phyloP scores from a whole-genome alignment of 805 yeast genomes.

The Kluyveromyces wickerhamii region DNA sequence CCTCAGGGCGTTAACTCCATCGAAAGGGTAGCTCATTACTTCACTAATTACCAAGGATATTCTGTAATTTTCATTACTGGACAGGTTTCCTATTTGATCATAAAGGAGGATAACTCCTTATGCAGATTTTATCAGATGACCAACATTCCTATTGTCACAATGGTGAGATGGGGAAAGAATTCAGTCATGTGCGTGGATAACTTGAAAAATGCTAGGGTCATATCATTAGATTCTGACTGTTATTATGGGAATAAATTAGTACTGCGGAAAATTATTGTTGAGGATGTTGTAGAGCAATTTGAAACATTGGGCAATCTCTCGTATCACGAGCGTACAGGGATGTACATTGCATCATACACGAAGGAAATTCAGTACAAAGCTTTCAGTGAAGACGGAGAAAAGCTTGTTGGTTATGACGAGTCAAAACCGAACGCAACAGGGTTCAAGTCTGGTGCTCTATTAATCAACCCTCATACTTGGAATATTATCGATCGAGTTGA shows the following conservation, averaged over 20 bases:
- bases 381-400: constrained; percentile 65
- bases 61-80: constrained; percentile 68
- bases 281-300: constrained; percentile 28
- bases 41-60: constrained; percentile 49
- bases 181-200: constrained; percentile 64
- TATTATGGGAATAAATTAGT: constrained; percentile 59
- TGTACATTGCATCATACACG: constrained; percentile 55
- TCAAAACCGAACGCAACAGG: constrained; percentile 43
- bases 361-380: constrained; percentile 53
- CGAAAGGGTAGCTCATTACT: constrained; percentile 58
- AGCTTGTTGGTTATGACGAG: constrained; percentile 48
- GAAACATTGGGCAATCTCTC: constrained; percentile 54
- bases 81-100: constrained; percentile 55
- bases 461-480: constrained; percentile 74
- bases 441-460: constrained; percentile 51
- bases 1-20: constrained; percentile 52
- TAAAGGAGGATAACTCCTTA: constrained; percentile 54
- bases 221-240: constrained; percentile 31
- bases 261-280: constrained; percentile 41
- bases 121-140: constrained; percentile 65
- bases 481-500: constrained; percentile 61
- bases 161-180: constrained; percentile 33
- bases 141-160: constrained; percentile 55
- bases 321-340: constrained; percentile 58
- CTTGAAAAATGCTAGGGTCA: constrained; percentile 55